Base-by-base conservation (phyloP, 306 rosid species). In the Acacia confusa region DNA sequence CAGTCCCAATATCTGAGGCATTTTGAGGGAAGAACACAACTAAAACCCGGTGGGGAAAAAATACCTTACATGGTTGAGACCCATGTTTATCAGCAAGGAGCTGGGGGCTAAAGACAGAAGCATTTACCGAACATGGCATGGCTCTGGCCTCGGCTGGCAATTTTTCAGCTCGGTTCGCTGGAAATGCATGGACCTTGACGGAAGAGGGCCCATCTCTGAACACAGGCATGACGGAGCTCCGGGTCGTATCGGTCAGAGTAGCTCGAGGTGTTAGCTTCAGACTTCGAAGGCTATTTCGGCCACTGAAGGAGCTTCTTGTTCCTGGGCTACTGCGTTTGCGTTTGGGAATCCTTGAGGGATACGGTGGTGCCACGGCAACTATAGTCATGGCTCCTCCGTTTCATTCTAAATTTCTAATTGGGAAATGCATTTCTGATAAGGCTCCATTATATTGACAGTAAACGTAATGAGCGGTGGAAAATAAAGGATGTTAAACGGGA, bases 121-220 rank as follows among this genome's bases (percentile, higher is more conserved):
- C 94, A 78, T 87, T 73, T 19, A 57, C 76, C 4, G 97, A 93
- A 75, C 97, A 95, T 13, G 83, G 27, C 91, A 94, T 81, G 73
- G 95, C 98, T 76, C 91, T 84, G 2, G 84, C 84, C 86, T 94
- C 97, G 0, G 97, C 92, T 81, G 89, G 91, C 25, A 94, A 25
- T 38, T 94, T 94, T 45, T 87, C 83, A 19, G 94, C 85, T 41
- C 91, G 92, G 57, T 85, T 77, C 27, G 38, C 85, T 44, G 84
- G 82, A 25, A 85, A 34, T 65, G 81, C 66, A 24, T 76, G 36
- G 19, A 79, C 83, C 84, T 38, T 72, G 40, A 47, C 36, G 38
- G 86, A 70, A 50, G 55, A 32, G 44, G 87, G 72, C 16, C 72
- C 36, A 32, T 89, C 79, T 72, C 88, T 83, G 1, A 52, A 20